Base-by-base conservation (phyloP, 2,329 filamentous ascomycete genomes). In the Graphilbum ipis-grandicollis region DNA sequence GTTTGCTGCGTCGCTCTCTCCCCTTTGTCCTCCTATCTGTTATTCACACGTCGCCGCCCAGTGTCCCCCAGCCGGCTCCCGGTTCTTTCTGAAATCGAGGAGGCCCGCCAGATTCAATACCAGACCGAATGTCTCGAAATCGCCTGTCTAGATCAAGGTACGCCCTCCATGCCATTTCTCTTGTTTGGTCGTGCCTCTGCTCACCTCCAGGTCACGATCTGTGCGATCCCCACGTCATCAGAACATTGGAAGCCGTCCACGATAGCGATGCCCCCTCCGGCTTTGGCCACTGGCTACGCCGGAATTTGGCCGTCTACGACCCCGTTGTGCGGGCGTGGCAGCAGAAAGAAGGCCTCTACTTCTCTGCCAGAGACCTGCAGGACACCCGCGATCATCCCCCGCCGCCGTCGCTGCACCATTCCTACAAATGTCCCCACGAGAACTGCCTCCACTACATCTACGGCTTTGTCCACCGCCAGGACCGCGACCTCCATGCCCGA, bases 381-480 rank as follows among this genome's bases (percentile, higher is more conserved):
- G 22, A 7, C 29, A 31, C 3, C 15, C 29, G 13, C 29, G n/a
- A 6, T 4, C 29, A 29, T 7, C 28, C 9, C 28, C 9, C 28
- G 14, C 12, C 23, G 7, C 23, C 23, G 23, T 12, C 12, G 23
- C 12, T 12, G 8, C 35, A 28, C 30, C 52, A 53, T 35, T 63
- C 64, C 10, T 64, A 64, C 50, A 72, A 68, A 49, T 74, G 69
- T 50, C 63, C 57, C 52, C 56, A 71, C 42, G 63, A 71, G 36
- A 56, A 56, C 39, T 74, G 69, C 46, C 52, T 68, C 40, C 62
- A 68, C 49, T 73, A 71, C 50, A 62, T 73, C 28, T 74, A 73
- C 44, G 69, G 69, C 22, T 71, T 72, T 47, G 47, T 56, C 26
- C 63, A 58, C 39, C 55, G 55, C 28, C 54, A 64, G 36, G 67